Evolutionary conservation across 169 alveolate genomes (phyloP).

Genomic region (Plasmodium gonderi): DNA sequence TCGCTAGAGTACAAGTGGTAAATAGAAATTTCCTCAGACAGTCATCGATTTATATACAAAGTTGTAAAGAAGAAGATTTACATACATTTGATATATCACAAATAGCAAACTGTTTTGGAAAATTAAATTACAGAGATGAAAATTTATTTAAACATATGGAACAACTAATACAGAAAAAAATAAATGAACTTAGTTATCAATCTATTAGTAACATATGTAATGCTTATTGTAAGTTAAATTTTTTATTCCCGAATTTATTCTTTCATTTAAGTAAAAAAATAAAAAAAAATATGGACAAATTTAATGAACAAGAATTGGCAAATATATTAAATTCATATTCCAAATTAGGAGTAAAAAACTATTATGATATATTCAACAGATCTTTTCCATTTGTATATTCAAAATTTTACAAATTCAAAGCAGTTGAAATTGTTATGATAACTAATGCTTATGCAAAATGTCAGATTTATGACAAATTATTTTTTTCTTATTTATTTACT

Average conservation of each 20-base stretch:
- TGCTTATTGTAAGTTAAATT: slow-evolving; percentile 25
- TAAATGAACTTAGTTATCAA: slow-evolving; percentile 35
- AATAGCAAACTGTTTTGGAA: slow-evolving; percentile 31
- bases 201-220: slow-evolving; percentile 59
- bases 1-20: slow-evolving; percentile 22
- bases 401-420: slow-evolving; percentile 7
- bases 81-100: slow-evolving; percentile 69
- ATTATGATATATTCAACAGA: slow-evolving; percentile 11
- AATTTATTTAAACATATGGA: slow-evolving; percentile 13
- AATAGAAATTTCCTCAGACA: slow-evolving; percentile 5
- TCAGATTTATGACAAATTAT: not conserved
- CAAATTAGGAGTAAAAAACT: not conserved
- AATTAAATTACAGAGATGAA: slow-evolving; percentile 23
- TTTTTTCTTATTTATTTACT: not conserved
- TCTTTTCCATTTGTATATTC: not conserved
- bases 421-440: slow-evolving; percentile 56
- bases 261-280: not conserved
- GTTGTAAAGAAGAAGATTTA: slow-evolving; percentile 6
- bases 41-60: not conserved
- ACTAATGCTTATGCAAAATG: slow-evolving; percentile 34
- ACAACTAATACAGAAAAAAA: slow-evolving; percentile 1
- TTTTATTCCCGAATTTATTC: not conserved
- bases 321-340: slow-evolving; percentile 44
- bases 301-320: slow-evolving; percentile 53
- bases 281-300: not conserved